Base-by-base conservation (phyloP, 345 rosid genomes). In the Aethionema arabicum region DNA sequence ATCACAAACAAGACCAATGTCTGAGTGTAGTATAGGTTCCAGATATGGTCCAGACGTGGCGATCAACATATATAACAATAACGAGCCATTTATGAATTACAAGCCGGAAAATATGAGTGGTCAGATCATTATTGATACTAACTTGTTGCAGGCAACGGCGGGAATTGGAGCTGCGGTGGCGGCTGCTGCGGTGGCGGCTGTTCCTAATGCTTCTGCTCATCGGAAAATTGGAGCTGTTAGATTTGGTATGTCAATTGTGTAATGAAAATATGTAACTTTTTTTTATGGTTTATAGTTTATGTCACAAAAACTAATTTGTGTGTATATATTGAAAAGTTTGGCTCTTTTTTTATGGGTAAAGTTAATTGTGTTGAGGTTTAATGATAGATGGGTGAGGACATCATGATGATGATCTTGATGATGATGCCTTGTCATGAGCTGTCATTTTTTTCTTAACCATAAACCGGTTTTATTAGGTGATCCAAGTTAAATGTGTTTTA, bases 211-310 rank as follows among this genome's bases (percentile, higher is more conserved):
- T 40, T 72, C 85, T 30, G 53, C 78, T 58, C 90, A 82, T 67
- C 69, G 92, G 65, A 91, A 86, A 80, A 80, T 86, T 9, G 98
- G 95, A 36, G 59, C 88, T 11, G 78, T 88, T 73, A 92, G 85
- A 55, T 85, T 76, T 49, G 86, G 90, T 41, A 74, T 76, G 82
- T 61, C 90, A 3, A 85, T 81, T 80, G 83, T 83, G 95, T 88
- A 82, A 21, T 21, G 27, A 21, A 21, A 21, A n/a, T n/a, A n/a
- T n/a, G n/a, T n/a, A n/a, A 1, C 27, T 21, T 21, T 21, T 21
- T 38, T 11, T 2, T 31, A 15, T 38, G 49, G 41, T 41, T 58
- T 37, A 58, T 5, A 35, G 38, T 35, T 5, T 5, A 4, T 59
- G 37, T 43, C 46, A 68, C 55, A 21, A 21, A 52, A 68, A 59